These are phyloP conservation scores for Pseudogymnoascus destructans DNA, from an alignment of 2,329 filamentous ascomycete genomes.

Conservation along the genomic window DNA sequence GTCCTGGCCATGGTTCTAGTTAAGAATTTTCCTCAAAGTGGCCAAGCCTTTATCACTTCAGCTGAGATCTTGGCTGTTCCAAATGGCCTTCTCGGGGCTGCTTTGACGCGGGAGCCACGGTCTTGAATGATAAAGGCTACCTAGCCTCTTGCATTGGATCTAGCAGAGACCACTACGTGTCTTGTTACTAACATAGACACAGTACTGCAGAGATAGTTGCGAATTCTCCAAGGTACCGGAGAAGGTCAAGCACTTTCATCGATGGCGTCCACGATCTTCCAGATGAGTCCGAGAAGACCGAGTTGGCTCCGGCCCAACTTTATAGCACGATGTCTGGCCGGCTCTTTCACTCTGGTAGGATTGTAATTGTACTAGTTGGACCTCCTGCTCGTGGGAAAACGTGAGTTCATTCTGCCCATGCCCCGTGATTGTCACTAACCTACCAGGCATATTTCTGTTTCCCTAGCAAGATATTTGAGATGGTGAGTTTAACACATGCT, in stretches of 20 bases:
- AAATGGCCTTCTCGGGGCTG: background rate
- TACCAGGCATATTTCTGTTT: constrained; percentile 79
- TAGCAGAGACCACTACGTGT: background rate
- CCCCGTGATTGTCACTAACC: background rate
- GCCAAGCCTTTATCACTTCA: background rate
- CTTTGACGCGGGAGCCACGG: background rate
- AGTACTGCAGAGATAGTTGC: constrained; percentile 87
- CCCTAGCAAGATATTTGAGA: constrained; percentile 81
- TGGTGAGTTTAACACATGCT: constrained; percentile 42
- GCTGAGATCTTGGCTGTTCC: constrained; percentile 3
- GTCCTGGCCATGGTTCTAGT: background rate
- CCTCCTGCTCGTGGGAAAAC: constrained; percentile 93
- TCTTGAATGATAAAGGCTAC: background rate
- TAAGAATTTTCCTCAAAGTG: background rate
- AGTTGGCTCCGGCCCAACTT: constrained; percentile 87
- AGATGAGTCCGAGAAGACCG: constrained; percentile 47
- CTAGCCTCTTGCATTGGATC: background rate
- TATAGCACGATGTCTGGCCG: constrained; percentile 97
- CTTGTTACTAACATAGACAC: background rate
- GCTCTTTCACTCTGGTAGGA: constrained; percentile 91
- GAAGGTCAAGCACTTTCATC: constrained; percentile 90
- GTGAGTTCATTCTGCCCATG: constrained; percentile 33
- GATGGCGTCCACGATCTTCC: constrained; percentile 93
- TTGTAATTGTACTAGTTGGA: constrained; percentile 94
- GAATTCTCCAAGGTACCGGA: constrained; percentile 77